phyloP scores from a whole-genome alignment of 352 stramenopile genomes.

The Pythium volutum region DNA sequence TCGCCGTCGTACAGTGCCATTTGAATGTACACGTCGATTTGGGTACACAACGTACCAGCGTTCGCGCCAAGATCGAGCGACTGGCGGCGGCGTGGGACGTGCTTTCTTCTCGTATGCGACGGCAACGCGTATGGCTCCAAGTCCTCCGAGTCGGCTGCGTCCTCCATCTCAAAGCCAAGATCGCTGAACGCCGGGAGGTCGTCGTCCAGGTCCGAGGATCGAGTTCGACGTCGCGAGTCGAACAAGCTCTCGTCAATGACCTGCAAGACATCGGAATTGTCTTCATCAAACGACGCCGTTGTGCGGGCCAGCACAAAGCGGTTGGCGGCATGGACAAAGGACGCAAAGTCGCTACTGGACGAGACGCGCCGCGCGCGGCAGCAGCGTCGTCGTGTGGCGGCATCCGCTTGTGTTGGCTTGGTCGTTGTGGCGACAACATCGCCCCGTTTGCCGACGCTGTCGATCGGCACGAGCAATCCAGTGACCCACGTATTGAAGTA shows the following conservation, averaged over 20 bases:
- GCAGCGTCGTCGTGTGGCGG: neutral
- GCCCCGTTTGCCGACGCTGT: slow-evolving; percentile 33
- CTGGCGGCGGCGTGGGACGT: slow-evolving; percentile 23
- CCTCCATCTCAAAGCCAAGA: slow-evolving; percentile 58
- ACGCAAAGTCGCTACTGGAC: slow-evolving; percentile 26
- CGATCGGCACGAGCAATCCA: slow-evolving; percentile 60
- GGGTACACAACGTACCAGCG: slow-evolving; percentile 43
- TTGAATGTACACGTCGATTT: slow-evolving; percentile 90
- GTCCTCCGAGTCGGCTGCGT: neutral
- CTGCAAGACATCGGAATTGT: slow-evolving; percentile 24
- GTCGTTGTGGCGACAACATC: neutral
- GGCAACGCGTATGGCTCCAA: neutral
- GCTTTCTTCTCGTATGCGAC: neutral
- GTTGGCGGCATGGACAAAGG: slow-evolving; percentile 6
- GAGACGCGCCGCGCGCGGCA: slow-evolving; percentile 15
- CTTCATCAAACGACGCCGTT: slow-evolving; percentile 15
- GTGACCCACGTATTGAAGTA: slow-evolving; percentile 89
- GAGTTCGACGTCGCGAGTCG: neutral
- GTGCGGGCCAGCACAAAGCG: slow-evolving; percentile 17
- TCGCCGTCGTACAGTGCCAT: slow-evolving; percentile 94
- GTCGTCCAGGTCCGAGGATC: slow-evolving; percentile 17
- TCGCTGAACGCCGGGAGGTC: slow-evolving; percentile 41
- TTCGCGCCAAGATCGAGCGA: slow-evolving; percentile 24
- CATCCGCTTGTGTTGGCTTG: neutral
- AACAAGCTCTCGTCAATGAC: slow-evolving; percentile 4